These are phyloP conservation scores for Murraya koenigii DNA, from an alignment of 345 rosid species.

Conservation along the genomic window DNA sequence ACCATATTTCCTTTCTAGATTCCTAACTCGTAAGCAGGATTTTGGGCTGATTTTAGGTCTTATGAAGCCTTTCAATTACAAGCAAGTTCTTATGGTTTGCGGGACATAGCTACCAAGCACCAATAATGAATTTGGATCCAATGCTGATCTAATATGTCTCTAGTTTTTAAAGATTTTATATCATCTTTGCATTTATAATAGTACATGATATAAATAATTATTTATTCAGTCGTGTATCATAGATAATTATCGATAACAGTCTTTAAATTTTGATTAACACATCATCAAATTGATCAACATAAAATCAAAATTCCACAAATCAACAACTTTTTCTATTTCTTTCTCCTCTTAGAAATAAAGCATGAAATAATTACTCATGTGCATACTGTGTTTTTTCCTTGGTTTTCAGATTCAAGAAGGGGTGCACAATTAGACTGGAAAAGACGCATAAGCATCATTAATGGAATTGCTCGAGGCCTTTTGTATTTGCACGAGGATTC, in stretches of 20 bases:
- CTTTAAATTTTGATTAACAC: no score
- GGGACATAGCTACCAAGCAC: background rate
- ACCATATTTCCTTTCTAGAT: no score
- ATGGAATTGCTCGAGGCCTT: conserved; percentile 35
- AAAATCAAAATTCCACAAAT: background rate
- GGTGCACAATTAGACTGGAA: conserved; percentile 8
- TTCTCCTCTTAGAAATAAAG: background rate
- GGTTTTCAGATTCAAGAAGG: background rate
- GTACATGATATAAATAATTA: no score
- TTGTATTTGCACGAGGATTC: conserved; percentile 43
- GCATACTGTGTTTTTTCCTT: background rate
- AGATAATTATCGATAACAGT: no score
- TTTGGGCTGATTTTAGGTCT: background rate
- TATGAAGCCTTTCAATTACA: background rate
- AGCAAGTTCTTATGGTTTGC: background rate
- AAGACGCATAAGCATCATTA: conserved; percentile 24
- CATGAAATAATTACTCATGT: background rate
- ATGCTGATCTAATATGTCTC: background rate
- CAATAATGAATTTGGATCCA: background rate
- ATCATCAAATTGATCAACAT: no score
- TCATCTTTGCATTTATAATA: no score
- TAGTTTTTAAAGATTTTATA: no score
- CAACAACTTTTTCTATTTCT: background rate
- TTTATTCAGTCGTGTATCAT: no score
- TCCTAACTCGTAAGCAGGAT: background rate